Evolutionary conservation across 2,329 filamentous ascomycete genomes (phyloP).

Genomic region (Stachybotrys chlorohalonatus): DNA sequence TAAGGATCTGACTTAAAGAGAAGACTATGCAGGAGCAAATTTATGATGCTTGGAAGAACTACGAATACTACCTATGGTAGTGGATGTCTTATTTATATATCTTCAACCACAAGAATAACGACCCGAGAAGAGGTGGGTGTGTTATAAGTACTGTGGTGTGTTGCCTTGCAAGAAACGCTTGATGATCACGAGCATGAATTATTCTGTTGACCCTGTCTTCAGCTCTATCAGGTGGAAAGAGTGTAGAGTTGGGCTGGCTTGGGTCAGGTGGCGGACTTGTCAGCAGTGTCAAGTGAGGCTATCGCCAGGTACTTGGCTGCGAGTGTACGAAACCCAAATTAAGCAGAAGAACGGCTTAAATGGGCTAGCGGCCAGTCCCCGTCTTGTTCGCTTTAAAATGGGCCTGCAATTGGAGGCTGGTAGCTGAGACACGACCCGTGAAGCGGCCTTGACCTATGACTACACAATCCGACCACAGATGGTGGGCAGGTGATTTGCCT

Average conservation of each 20-base stretch:
- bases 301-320: background rate
- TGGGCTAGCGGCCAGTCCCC: too few species aligned
- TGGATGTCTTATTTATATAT: too few species aligned
- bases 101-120: too few species aligned
- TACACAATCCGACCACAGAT: background rate
- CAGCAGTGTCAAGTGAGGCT: background rate
- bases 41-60: too few species aligned
- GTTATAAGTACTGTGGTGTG: too few species aligned
- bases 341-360: constrained; percentile 2
- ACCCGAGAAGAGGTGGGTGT: too few species aligned
- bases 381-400: too few species aligned
- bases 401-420: background rate
- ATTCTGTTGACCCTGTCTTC: background rate
- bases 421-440: background rate
- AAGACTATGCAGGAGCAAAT: too few species aligned
- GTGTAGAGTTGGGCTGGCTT: background rate
- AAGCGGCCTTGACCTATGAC: background rate
- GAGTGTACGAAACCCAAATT: constrained; percentile 1
- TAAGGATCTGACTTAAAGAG: too few species aligned
- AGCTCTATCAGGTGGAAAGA: background rate
- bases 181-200: background rate
- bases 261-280: background rate
- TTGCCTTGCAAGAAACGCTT: background rate
- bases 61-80: too few species aligned
- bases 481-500: background rate